Evolutionary conservation across 768 basidiomycete genomes (phyloP).

Genomic region (Mycena galericulata): DNA sequence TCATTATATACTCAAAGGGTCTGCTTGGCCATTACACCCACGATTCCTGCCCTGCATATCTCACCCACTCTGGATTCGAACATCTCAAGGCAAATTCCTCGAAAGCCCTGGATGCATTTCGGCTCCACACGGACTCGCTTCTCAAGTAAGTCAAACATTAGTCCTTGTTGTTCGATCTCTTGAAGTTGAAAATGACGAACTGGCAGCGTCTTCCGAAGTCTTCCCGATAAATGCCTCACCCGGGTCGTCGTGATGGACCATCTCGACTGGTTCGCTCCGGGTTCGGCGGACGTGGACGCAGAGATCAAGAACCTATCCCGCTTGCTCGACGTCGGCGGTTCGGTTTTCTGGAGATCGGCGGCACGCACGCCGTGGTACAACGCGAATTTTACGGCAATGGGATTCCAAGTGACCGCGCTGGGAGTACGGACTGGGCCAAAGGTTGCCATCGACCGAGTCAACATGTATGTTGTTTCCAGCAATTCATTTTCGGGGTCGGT

Average conservation of each 20-base stretch:
- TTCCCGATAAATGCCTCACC: conserved; percentile 51
- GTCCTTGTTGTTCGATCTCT: background rate
- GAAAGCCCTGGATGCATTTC: conserved; percentile 62
- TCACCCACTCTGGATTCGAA: conserved; percentile 71
- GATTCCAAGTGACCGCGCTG: conserved; percentile 55
- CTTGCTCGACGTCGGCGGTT: conserved; percentile 59
- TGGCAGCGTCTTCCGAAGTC: conserved; percentile 45
- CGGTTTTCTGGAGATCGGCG: conserved; percentile 68
- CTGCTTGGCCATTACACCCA: conserved; percentile 68
- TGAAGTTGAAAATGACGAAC: background rate
- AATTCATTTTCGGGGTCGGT: too few species aligned
- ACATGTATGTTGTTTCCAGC: conserved; percentile 57
- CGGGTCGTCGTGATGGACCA: conserved; percentile 72
- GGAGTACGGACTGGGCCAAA: conserved; percentile 52
- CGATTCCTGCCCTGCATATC: conserved; percentile 70
- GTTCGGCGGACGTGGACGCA: conserved; percentile 54
- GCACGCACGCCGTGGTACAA: conserved; percentile 67
- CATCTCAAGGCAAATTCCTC: conserved; percentile 60
- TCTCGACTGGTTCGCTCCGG: conserved; percentile 60
- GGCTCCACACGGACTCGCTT: conserved; percentile 78
- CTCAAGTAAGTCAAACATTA: conserved; percentile 58
- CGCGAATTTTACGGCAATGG: conserved; percentile 55
- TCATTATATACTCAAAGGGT: conserved; percentile 29
- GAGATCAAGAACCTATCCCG: conserved; percentile 61
- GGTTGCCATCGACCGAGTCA: conserved; percentile 65